Evolutionary conservation across 192 early-diverging fungal species (phyloP).

Genomic region (Entophlyctis helioformis): DNA sequence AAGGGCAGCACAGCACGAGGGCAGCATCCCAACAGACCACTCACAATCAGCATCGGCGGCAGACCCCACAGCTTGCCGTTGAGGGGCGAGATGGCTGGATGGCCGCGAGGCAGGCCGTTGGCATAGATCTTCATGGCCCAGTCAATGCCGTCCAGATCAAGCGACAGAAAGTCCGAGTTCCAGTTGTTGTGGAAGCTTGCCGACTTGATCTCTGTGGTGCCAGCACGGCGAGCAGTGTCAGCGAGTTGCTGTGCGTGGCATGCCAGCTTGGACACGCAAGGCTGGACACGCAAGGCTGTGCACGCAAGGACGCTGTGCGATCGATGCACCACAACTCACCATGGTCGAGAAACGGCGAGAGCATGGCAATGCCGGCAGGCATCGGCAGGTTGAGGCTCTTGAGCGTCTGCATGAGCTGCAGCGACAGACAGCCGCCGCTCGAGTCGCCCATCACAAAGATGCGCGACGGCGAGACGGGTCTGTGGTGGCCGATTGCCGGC

Average conservation of each 20-base stretch:
- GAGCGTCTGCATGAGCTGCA: conserved; percentile 29
- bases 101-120: conserved; percentile 2
- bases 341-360: conserved; percentile 41
- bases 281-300: no score
- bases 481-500: conserved; percentile 7
- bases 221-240: no score
- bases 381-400: conserved; percentile 36
- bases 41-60: conserved; percentile 25
- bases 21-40: no score
- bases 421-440: conserved; percentile 11
- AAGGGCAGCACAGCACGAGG: no score
- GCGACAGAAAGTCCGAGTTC: conserved; percentile 15
- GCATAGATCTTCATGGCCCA: conserved; percentile 19
- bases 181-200: conserved; percentile 10
- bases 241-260: no score
- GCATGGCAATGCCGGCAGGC: conserved; percentile 35
- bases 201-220: no score
- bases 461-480: no score
- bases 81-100: conserved; percentile 15
- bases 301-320: no score
- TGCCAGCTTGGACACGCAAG: no score
- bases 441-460: no score
- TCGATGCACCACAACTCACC: no score
- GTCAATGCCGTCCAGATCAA: conserved; percentile 15
- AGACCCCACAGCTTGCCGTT: conserved; percentile 10